Base-by-base conservation (phyloP, 1,284 basidiomycete genomes). In the Cutaneotrichosporon sp. region DNA sequence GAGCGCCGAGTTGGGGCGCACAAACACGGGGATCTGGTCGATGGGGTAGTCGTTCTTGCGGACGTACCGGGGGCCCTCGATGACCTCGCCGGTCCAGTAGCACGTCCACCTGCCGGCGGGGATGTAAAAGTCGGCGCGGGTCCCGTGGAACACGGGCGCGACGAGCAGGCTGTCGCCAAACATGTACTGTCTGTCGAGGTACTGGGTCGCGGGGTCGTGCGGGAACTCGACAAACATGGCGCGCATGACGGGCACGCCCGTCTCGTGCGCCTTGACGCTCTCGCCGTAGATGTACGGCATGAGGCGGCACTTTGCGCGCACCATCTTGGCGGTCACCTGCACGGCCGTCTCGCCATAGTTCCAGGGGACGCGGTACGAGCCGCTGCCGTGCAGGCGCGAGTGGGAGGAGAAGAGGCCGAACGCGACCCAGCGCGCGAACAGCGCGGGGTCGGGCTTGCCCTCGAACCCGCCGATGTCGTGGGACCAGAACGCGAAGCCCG, bases 401-500 rank as follows among this genome's bases (percentile, higher is more conserved):
- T 78, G 76, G 2, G 74, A 72, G n/a, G 73, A 75, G 67, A 76
- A 76, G 46, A 78, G 64, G 1, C 76, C 76, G 73, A 87, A 89
- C 2, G 87, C 87, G n/a, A 88, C 84, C 88, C 88, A 89, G 43
- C 89, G 86, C 69, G 87, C 85, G 73, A 88, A 89, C 38, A 89
- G 84, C 66, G 87, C 86, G 6, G 47, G 46, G 34, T 58, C 57
- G 6, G 53, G 54, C 42, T 68, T 50, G 54, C 79, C 81, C 81
- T 89, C 87, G 69, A 89, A 89, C 0, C 88, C 88, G 33, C 88
- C 88, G 63, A 89, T 89, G 73, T 90, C 88, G 74, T 89, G 87
- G 14, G 87, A 87, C 18, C 87, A 84, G 75, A 85, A 89, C 3
- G 83, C 86, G 69, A 89, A 89, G 3, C 88, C 88, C 20, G 87